Evolutionary conservation across 805 yeast species (phyloP), one percentile per base, ranked within the genome.

Genomic region (Debaryomyces castellii): DNA sequence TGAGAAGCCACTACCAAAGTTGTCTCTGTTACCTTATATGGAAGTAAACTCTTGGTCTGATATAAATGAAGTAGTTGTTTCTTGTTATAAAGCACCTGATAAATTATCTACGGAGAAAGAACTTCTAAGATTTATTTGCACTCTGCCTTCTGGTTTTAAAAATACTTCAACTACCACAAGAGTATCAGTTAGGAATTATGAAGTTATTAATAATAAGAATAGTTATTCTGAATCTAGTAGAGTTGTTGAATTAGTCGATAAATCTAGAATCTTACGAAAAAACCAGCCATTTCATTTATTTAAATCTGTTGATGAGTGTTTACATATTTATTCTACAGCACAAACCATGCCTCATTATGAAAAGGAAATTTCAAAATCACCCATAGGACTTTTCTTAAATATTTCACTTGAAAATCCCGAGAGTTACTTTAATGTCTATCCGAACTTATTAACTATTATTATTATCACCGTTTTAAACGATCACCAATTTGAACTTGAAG

Each of bases 231-330:
- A 47, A 14, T 63, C 66, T 24, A 42, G 53, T 20, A 74, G 74
- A 43, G 73, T 86, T 32, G 73, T 84, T 27, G 82, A 80, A 42
- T 66, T 82, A 30, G 59, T 85, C 5, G 80, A 82, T 47, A 85
- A 87, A 60, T 86, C 96, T 0, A 81, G 80, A 49, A 77, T 89
- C 17, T 71, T 91, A 44, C 81, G 82, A 58, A 91, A 92, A 58
- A 78, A 83, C 1, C 86, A 89, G 40, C 91, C 96, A 3, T 89
- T 91, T 66, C 97, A 91, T 67, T 67, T 92, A 25, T 92, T 92
- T 72, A 81, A 77, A 52, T 71, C 80, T 3, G 11, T 50, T 49
- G 49, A 66, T 50, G 25, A 63, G 22, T 63, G 30, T 46, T 71
- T 48, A 57, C 74, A 28, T 21, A 55, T 84, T 0, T 87, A 78